Base-by-base conservation (phyloP, 1,139 yeast species). In the Blastobotrys aristatus region DNA sequence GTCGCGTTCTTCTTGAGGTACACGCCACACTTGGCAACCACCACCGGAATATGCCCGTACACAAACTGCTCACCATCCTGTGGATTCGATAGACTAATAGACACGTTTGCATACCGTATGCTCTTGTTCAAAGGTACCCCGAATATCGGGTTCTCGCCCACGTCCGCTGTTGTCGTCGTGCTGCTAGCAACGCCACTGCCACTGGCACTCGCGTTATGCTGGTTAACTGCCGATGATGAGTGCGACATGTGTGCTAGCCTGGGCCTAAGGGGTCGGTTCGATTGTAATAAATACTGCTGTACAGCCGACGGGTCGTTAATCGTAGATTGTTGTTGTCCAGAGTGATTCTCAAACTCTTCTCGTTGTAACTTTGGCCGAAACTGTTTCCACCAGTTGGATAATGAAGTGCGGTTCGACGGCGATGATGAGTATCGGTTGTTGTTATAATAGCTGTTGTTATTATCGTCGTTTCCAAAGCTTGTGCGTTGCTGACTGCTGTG, bases 1-100 rank as follows among this genome's bases (percentile, higher is more conserved):
- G 68, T 62, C 20, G 71, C 74, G 55, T 87, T 82, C 45, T 79
- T 79, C 61, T 92, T 92, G 53, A 92, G 69, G 62, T 69, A 90
- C 1, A 86, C 82, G 1, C 97, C 97, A 68, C 98, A 90, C 59
- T 89, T 86, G 21, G 97, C 98, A 27, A 92, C 95, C n/a, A 92
- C 87, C 20, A 85, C 75, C 1, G 96, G 96, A 31, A 88, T 83
- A 51, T 77, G 73, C 16, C 96, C 96, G 61, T 84, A 88, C 44
- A 80, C 79, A 47, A 81, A 74, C 41, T 78, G 77, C 43, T 79
- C 80, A 47, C 79, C 77, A 14, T 17, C 22, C 13, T 57, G 50
- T 14, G 60, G 61, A 51, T 67, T 64, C 8, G 84, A 72, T 10
- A 85, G 79, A 20, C 84, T 78, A 47, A 88, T 85, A 45, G 81